Evolutionary conservation across 768 basidiomycete species (phyloP).

Genomic region (Suillus discolor): DNA sequence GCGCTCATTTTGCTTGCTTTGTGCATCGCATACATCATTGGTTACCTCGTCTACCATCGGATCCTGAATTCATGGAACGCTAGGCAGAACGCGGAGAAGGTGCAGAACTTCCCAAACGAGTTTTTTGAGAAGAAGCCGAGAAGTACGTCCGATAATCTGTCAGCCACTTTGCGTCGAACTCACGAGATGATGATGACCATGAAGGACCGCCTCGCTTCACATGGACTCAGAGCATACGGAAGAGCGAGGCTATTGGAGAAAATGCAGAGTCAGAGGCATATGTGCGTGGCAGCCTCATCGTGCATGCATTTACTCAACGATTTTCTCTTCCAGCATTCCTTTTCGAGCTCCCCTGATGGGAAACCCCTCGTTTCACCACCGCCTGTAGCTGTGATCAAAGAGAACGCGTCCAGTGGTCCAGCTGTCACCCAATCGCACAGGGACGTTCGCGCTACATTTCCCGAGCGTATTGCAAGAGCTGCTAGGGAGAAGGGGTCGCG

Average conservation of each 20-base stretch:
- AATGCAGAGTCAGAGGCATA: background rate
- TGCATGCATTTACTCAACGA: background rate
- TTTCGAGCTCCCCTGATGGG: constrained; percentile 10
- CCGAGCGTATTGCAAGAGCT: constrained; percentile 14
- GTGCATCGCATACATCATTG: constrained; percentile 27
- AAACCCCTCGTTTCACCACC: constrained; percentile 22
- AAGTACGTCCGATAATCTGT: constrained; percentile 25
- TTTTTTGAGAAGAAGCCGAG: constrained; percentile 21
- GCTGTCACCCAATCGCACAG: background rate
- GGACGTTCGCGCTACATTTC: constrained; percentile 8
- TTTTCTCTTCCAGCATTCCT: background rate
- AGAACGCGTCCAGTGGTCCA: constrained; percentile 8
- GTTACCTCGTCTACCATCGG: constrained; percentile 30
- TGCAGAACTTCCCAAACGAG: constrained; percentile 22
- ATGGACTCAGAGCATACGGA: constrained; percentile 19
- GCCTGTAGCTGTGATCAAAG: constrained; percentile 17
- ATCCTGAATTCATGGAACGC: constrained; percentile 18
- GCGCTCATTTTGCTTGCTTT: constrained; percentile 27
- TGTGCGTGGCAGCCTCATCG: background rate
- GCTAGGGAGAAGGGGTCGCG: constrained; percentile 16
- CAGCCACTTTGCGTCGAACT: background rate
- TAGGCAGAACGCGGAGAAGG: constrained; percentile 16
- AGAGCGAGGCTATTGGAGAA: background rate
- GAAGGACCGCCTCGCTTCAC: constrained; percentile 21
- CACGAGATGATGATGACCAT: background rate